These are phyloP conservation scores for Penicillium sp. DNA, from an alignment of 2,329 filamentous ascomycete genomes.

Conservation along the genomic window DNA sequence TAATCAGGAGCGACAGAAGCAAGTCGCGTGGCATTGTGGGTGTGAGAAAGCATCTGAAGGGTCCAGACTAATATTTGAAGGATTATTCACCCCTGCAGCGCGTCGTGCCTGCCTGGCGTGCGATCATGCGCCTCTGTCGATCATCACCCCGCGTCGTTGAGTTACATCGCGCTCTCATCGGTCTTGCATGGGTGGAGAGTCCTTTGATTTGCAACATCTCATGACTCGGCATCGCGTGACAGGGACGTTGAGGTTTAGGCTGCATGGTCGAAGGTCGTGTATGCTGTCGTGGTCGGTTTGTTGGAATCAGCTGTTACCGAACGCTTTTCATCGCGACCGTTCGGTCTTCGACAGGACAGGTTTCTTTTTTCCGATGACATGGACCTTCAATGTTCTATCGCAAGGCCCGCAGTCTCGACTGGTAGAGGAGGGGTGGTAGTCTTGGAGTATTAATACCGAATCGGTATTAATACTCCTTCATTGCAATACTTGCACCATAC, in stretches of 20 bases:
- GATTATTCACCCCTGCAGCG: slow-evolving; percentile 5
- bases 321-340: neutral
- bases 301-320: neutral
- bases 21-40: slow-evolving; percentile 10
- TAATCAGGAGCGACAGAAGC: slow-evolving; percentile 13
- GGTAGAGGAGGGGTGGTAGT: neutral
- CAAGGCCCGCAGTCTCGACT: neutral
- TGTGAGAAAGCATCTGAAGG: slow-evolving; percentile 2
- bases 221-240: neutral
- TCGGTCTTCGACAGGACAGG: too few relatives aligned
- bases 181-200: slow-evolving; percentile 30
- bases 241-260: neutral
- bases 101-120: slow-evolving; percentile 12
- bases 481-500: neutral
- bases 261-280: neutral
- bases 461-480: neutral
- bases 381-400: neutral
- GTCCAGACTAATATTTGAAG: slow-evolving; percentile 9
- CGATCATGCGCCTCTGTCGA: slow-evolving; percentile 12
- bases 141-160: slow-evolving; percentile 14
- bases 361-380: neutral
- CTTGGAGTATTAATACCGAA: neutral
- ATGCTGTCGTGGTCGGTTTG: neutral
- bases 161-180: slow-evolving; percentile 6
- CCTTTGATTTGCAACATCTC: slow-evolving; percentile 4